phyloP scores from a whole-genome alignment of 2,329 filamentous ascomycete genomes.

The Torrubiella hemipterigena region DNA sequence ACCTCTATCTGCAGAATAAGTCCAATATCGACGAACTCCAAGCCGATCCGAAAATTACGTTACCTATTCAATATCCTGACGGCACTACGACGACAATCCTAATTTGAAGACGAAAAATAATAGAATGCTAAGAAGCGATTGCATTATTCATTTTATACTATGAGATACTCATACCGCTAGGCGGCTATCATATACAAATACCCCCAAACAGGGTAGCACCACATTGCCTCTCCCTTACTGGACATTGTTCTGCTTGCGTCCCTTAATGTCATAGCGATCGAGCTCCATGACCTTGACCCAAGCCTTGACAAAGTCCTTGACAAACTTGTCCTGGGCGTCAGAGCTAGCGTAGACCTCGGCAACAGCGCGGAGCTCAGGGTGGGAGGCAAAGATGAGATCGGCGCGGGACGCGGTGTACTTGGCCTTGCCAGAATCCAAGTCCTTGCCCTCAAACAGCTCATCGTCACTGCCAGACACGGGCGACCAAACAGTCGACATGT shows the following conservation, averaged over 20 bases:
- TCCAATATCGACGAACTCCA: too few species aligned
- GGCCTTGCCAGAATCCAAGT: constrained; percentile 52
- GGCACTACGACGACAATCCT: too few species aligned
- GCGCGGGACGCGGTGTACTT: constrained; percentile 60
- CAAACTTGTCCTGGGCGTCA: constrained; percentile 51
- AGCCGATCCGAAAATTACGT: too few species aligned
- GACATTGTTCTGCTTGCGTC: constrained; percentile 5
- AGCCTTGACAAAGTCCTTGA: constrained; percentile 57
- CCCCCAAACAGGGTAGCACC: too few species aligned
- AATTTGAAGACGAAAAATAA: too few species aligned
- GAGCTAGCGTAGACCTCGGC: constrained; percentile 56
- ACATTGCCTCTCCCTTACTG: constrained; percentile 1
- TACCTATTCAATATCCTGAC: too few species aligned
- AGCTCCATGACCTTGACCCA: constrained; percentile 68
- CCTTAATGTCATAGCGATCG: constrained; percentile 33
- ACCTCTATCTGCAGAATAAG: too few species aligned
- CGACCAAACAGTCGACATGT: constrained; percentile 51
- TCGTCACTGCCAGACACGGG: constrained; percentile 22
- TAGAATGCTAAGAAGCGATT: too few species aligned
- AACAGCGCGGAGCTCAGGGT: constrained; percentile 59
- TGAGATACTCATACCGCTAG: not conserved
- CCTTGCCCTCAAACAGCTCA: constrained; percentile 50
- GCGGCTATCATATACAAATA: not conserved
- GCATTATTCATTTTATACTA: not conserved
- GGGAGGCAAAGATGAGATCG: constrained; percentile 62